A percentile compares a stretch with the other conserved stretches of the same genome.
These are phyloP conservation scores for Penicillium sp. DNA, from an alignment of 2,329 filamentous ascomycete genomes.

Conservation along the genomic window DNA sequence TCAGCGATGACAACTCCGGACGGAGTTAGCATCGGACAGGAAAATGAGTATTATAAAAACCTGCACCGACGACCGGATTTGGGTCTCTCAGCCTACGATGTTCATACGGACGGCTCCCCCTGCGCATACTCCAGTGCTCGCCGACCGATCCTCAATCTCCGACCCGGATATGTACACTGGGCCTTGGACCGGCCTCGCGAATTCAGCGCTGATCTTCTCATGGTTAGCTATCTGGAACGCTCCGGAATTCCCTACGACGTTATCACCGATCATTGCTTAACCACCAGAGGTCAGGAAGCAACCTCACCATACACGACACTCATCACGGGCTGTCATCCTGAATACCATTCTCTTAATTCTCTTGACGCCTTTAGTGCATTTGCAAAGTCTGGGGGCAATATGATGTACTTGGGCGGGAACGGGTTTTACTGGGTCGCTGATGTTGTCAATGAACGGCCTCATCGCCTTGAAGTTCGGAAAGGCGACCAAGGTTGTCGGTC, in stretches of 20 bases:
- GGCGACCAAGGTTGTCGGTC: conserved; percentile 37
- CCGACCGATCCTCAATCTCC: conserved; percentile 41
- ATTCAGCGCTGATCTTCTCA: conserved; percentile 38
- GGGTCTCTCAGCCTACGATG: conserved; percentile 42
- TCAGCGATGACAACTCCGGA: conserved; percentile 25
- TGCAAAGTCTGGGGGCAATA: conserved; percentile 31
- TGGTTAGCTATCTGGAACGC: conserved; percentile 39
- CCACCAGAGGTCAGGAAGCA: conserved; percentile 23
- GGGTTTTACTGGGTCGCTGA: conserved; percentile 38
- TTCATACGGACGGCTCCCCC: conserved; percentile 40
- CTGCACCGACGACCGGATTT: conserved; percentile 36
- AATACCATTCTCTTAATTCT: neutral
- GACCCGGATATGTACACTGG: conserved; percentile 41
- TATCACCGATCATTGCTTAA: conserved; percentile 41
- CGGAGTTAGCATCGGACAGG: conserved; percentile 11
- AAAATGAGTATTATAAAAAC: conserved; percentile 10
- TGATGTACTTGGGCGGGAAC: conserved; percentile 44
- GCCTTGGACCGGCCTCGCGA: conserved; percentile 38
- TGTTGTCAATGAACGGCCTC: conserved; percentile 22
- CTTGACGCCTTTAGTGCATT: conserved; percentile 18
- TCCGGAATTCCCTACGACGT: conserved; percentile 36
- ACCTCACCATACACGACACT: neutral
- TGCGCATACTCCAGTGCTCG: conserved; percentile 33
- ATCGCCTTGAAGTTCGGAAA: conserved; percentile 38
- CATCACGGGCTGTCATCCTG: neutral